These are phyloP conservation scores for Hirsutella minnesotensis DNA, from an alignment of 2,329 filamentous ascomycete species.

Conservation along the genomic window DNA sequence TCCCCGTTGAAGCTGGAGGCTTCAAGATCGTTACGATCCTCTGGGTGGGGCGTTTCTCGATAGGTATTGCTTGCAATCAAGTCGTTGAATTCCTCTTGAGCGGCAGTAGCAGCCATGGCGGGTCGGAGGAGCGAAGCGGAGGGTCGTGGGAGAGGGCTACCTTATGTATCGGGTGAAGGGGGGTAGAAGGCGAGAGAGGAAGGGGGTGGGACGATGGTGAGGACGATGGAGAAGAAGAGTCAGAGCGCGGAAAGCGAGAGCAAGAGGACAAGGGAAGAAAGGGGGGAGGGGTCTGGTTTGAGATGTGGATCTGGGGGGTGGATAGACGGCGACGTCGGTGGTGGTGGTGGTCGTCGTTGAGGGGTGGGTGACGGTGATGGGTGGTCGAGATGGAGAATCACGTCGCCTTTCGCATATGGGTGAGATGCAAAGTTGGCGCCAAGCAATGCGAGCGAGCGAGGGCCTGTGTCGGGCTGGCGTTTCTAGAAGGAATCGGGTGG, in stretches of 20 bases:
- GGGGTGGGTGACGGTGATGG: too few relatives aligned
- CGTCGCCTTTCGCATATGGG: too few relatives aligned
- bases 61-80: conserved; percentile 45
- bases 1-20: conserved; percentile 36
- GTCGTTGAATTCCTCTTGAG: conserved; percentile 56
- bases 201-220: background rate
- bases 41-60: conserved; percentile 38
- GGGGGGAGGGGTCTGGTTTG: too few relatives aligned
- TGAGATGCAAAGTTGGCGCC: background rate
- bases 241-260: background rate
- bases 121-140: conserved; percentile 2
- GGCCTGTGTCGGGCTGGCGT: conserved; percentile 1
- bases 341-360: background rate
- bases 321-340: background rate
- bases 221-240: background rate
- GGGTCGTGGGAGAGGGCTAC: background rate
- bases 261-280: background rate
- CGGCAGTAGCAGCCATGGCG: conserved; percentile 48
- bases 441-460: background rate
- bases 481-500: conserved; percentile 7
- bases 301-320: background rate
- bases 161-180: background rate
- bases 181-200: background rate
- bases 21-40: conserved; percentile 41
- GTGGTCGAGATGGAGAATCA: too few relatives aligned